These are phyloP conservation scores for Leishmania amazonensis DNA, from an alignment of 208 protist genomes.

Conservation along the genomic window DNA sequence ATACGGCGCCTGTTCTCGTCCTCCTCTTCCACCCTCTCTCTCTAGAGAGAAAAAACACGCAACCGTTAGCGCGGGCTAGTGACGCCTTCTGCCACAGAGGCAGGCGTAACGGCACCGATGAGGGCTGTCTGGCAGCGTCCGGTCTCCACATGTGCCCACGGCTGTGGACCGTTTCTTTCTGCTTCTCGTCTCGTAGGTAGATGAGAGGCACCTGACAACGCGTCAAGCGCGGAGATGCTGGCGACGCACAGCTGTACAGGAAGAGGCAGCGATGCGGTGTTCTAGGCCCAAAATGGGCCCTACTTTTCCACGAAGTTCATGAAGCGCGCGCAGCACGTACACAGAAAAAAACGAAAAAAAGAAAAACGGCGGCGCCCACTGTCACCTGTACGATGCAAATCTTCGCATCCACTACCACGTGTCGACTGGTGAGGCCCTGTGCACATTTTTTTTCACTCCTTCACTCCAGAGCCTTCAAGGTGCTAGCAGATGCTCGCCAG, in stretches of 20 bases:
- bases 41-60: background rate
- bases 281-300: background rate
- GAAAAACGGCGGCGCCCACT: background rate
- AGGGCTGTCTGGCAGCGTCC: background rate
- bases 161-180: background rate
- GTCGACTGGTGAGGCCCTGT: background rate
- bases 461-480: background rate
- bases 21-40: background rate
- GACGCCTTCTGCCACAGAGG: background rate
- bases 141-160: background rate
- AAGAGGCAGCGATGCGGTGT: background rate
- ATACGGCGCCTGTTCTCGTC: background rate
- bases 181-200: background rate
- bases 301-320: background rate
- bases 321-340: background rate
- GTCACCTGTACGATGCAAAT: background rate
- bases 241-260: background rate
- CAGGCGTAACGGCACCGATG: background rate
- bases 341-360: background rate
- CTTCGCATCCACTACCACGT: background rate
- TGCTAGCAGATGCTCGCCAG: slow-evolving; percentile 14
- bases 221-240: background rate
- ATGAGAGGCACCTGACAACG: background rate
- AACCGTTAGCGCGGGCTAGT: background rate
- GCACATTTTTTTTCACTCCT: background rate